A percentile compares a stretch with the other conserved stretches of the same genome.
Conservation (phyloP, 1,139 yeast genomes). For the Zhuliangozyma blackwelliae region DNA sequence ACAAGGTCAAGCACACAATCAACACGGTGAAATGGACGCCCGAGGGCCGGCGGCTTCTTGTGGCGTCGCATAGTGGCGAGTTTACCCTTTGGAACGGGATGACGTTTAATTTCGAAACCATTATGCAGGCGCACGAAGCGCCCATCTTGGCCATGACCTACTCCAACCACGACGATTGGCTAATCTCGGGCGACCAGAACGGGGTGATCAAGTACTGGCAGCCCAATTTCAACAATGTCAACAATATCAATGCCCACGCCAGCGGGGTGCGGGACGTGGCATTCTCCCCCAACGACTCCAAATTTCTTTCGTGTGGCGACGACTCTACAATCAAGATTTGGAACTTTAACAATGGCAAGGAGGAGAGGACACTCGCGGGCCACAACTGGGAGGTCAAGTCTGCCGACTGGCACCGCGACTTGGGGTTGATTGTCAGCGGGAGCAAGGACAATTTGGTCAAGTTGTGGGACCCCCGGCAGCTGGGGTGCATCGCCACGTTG, state of each 20-base stretch:
- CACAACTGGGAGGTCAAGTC: slow-evolving; percentile 99
- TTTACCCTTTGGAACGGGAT: slow-evolving; percentile 96
- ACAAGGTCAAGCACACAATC: slow-evolving; percentile 88
- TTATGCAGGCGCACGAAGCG: slow-evolving; percentile 97
- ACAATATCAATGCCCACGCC: slow-evolving; percentile 73
- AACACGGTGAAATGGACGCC: slow-evolving; percentile 95
- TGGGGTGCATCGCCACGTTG: slow-evolving; percentile 69
- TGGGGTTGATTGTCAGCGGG: slow-evolving; percentile 82
- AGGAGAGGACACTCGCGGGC: slow-evolving; percentile 76
- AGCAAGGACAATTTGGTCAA: slow-evolving; percentile 92
- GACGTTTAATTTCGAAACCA: slow-evolving; percentile 92
- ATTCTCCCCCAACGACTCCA: slow-evolving; percentile 85
- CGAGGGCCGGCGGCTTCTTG: slow-evolving; percentile 85
- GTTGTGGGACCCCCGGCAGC: slow-evolving; percentile 91
- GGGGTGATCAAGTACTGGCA: slow-evolving; percentile 96
- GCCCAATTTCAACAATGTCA: slow-evolving; percentile 94
- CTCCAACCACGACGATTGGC: slow-evolving; percentile 92
- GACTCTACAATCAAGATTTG: slow-evolving; percentile 87
- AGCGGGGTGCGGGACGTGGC: slow-evolving; percentile 84
- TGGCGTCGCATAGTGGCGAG: slow-evolving; percentile 92
- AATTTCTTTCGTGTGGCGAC: slow-evolving; percentile 89
- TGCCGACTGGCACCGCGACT: slow-evolving; percentile 92
- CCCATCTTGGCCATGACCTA: slow-evolving; percentile 78
- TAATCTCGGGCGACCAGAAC: slow-evolving; percentile 87
- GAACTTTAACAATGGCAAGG: slow-evolving; percentile 88